Evolutionary conservation across 148 eudicot genomes (phyloP), one percentile per base, ranked within the genome.

Genomic region (Pouteria glomerata): DNA sequence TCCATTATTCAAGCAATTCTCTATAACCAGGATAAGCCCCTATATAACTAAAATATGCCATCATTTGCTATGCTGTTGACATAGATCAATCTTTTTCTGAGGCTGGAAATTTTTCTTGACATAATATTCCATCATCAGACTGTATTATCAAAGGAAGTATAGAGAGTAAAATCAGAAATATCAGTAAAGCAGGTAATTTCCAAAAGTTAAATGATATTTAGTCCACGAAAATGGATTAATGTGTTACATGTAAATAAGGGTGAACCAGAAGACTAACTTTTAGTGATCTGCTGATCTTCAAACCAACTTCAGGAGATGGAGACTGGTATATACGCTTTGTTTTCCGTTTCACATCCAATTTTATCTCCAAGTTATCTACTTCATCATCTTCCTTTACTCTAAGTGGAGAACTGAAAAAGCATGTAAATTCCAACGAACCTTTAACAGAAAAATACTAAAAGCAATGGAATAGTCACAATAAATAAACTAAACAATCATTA

Each of bases 321-420:
- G 99, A 83, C 18, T 76, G 86, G 77, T 92, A 96, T 42, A 92
- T 79, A 68, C 97, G 92, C 73, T 88, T 96, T 70, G 90, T 72
- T 77, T 87, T 92, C 77, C 77, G 89, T 82, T 74, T 87, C 59
- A 47, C 79, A 26, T 79, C 80, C 75, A 85, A 76, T 68, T 81
- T 87, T 78, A 96, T 74, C 33, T 88, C 99, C 79, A 96, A 80
- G 56, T 85, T 86, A 80, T 96, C 97, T 62, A 96, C 96, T 66
- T 87, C 97, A 66, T 91, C 97, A 63, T 96, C 99, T 84, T 95
- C 99, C 82, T 90, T 88, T 57, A 96, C 92, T 75, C 87, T 88
- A 31, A 96, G 70, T 12, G 97, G 97, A 81, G 97, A 96, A 64
- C 99, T 96, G 89, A 41, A 83, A 67, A 73, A 71, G 33, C 26